These are phyloP conservation scores for Rostrohypoxylon terebratum DNA, from an alignment of 495 filamentous ascomycete genomes.

Conservation along the genomic window DNA sequence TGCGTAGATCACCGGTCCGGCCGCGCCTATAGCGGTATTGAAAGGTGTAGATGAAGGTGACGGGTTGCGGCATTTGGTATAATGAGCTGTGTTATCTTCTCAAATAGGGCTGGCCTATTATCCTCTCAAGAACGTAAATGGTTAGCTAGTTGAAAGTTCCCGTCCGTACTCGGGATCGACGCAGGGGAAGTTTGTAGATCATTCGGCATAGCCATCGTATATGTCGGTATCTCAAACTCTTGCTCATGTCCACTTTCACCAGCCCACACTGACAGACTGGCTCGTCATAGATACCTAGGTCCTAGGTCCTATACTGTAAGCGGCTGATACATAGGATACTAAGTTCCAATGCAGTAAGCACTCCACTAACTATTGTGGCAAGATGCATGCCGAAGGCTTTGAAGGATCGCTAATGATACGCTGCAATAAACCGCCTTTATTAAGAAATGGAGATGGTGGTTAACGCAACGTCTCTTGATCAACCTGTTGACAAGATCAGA, in stretches of 20 bases:
- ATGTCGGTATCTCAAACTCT: slow-evolving; percentile 7
- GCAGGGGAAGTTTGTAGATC: slow-evolving; percentile 34
- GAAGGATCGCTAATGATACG: slow-evolving; percentile 40
- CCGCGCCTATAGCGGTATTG: slow-evolving; percentile 1
- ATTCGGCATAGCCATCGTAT: slow-evolving; percentile 18
- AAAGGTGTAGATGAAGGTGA: neutral
- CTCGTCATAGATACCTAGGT: slow-evolving; percentile 2
- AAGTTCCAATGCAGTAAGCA: slow-evolving; percentile 34
- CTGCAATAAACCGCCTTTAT: slow-evolving; percentile 30
- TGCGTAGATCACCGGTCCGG: slow-evolving; percentile 34
- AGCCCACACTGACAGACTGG: neutral
- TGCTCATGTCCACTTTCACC: slow-evolving; percentile 13
- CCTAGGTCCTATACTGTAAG: neutral
- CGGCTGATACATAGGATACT: slow-evolving; percentile 11
- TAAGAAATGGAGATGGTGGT: slow-evolving; percentile 18
- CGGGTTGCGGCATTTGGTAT: slow-evolving; percentile 21
- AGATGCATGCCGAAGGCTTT: slow-evolving; percentile 29
- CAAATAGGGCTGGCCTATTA: neutral
- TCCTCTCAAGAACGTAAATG: neutral
- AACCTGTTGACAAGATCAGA: neutral
- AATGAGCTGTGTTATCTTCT: neutral
- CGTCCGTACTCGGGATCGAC: slow-evolving; percentile 31
- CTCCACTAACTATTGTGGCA: slow-evolving; percentile 26
- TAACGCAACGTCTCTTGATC: neutral
- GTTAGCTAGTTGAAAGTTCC: neutral